A percentile compares a stretch with the other conserved stretches of the same genome.
Evolutionary conservation across 495 filamentous ascomycete genomes (phyloP).

Genomic region (Neurospora sp.): DNA sequence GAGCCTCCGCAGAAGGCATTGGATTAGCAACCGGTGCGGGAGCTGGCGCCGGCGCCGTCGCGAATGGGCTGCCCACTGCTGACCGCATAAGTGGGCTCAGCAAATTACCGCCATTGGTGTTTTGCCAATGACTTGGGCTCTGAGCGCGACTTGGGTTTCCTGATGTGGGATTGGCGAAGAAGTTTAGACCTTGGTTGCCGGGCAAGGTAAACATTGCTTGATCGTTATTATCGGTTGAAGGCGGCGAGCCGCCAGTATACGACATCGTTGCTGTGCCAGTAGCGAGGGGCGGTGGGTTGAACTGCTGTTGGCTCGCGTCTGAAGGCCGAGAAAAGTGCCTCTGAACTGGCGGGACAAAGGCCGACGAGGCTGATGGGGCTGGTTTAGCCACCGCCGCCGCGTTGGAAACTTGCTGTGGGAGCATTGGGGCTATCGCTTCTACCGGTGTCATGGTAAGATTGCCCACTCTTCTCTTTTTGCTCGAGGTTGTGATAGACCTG

Average conservation of each 20-base stretch:
- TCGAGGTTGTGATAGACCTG: background rate
- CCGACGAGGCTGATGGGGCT: background rate
- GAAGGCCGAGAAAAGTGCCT: background rate
- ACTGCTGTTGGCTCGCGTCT: background rate
- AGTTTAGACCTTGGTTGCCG: background rate
- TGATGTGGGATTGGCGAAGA: conserved; percentile 1
- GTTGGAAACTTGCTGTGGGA: background rate
- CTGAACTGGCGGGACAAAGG: background rate
- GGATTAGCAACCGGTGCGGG: background rate
- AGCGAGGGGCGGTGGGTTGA: background rate
- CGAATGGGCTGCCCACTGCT: conserved; percentile 34
- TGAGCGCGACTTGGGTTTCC: conserved; percentile 9
- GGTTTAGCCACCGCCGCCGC: background rate
- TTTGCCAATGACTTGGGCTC: conserved; percentile 5
- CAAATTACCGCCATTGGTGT: background rate
- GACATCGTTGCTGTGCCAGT: conserved; percentile 16
- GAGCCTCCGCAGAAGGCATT: background rate
- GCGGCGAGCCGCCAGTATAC: background rate
- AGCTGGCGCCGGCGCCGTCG: background rate
- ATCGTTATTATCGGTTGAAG: background rate
- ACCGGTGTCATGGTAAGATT: conserved; percentile 9
- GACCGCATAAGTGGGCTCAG: conserved; percentile 35
- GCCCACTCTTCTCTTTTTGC: conserved; percentile 7
- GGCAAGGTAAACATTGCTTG: background rate
- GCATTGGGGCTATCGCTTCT: background rate